A percentile compares a stretch with the other conserved stretches of the same genome.
Evolutionary conservation across 192 early-diverging fungal species (phyloP).

Genomic region (Entomortierella parvispora): DNA sequence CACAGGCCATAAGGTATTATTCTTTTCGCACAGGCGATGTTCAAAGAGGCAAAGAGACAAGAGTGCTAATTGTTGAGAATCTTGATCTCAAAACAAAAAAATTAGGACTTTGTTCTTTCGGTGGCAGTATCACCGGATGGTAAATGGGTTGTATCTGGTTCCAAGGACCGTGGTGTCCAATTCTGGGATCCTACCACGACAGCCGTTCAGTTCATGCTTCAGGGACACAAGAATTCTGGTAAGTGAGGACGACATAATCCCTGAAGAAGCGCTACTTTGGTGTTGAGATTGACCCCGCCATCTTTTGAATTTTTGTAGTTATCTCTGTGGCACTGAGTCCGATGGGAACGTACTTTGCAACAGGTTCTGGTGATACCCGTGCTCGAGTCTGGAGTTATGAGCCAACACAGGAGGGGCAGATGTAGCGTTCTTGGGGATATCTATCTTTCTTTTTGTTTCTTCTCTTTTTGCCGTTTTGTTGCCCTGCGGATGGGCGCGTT

Average conservation of each 20-base stretch:
- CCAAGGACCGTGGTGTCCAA: constrained; percentile 92
- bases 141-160: constrained; percentile 92
- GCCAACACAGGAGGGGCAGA: constrained; percentile 18
- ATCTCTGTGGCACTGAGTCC: constrained; percentile 91
- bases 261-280: too few relatives aligned
- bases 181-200: constrained; percentile 90
- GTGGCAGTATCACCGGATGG: constrained; percentile 87
- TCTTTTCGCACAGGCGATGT: too few relatives aligned
- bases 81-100: not conserved
- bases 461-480: not conserved
- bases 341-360: constrained; percentile 89
- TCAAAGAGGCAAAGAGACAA: too few relatives aligned
- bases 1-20: constrained; percentile 61
- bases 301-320: constrained; percentile 62
- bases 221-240: constrained; percentile 98
- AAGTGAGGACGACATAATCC: not conserved
- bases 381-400: constrained; percentile 93
- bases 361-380: constrained; percentile 93
- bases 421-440: not conserved
- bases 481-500: too few relatives aligned
- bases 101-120: constrained; percentile 96
- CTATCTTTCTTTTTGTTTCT: not conserved
- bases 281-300: not conserved
- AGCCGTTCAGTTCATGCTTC: constrained; percentile 84
- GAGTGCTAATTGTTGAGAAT: too few relatives aligned